phyloP scores from a whole-genome alignment of 768 basidiomycete species.

The Hericium coralloides region DNA sequence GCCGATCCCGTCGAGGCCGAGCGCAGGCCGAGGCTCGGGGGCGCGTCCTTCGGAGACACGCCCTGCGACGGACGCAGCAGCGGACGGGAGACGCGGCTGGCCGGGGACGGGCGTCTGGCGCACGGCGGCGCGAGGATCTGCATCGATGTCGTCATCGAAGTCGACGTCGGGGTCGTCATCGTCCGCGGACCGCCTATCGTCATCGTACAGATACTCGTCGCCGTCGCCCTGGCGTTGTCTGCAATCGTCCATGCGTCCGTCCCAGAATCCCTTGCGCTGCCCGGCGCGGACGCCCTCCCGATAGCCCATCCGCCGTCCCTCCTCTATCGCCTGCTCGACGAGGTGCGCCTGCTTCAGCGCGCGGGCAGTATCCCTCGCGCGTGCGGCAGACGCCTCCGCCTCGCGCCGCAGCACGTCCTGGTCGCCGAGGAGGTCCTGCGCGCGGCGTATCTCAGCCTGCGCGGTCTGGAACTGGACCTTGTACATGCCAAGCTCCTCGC shows the following conservation, averaged over 20 bases:
- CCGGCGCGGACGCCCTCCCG: conserved; percentile 27
- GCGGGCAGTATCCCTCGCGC: conserved; percentile 35
- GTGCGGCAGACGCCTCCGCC: conserved; percentile 37
- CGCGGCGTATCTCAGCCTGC: conserved; percentile 34
- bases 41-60: background rate
- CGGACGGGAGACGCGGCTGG: background rate
- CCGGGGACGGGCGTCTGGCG: background rate
- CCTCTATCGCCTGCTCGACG: conserved; percentile 32
- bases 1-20: background rate
- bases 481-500: conserved; percentile 37
- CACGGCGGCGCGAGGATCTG: background rate
- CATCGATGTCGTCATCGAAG: background rate
- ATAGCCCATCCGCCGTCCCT: conserved; percentile 33
- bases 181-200: background rate
- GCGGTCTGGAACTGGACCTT: conserved; percentile 37
- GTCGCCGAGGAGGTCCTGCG: conserved; percentile 33
- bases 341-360: conserved; percentile 33
- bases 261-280: conserved; percentile 9
- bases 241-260: background rate
- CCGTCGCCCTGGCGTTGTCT: background rate
- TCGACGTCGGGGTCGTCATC: background rate
- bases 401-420: conserved; percentile 33
- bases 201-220: background rate
- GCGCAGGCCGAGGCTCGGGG: background rate
- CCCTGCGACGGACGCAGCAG: background rate